Evolutionary conservation across 2,329 filamentous ascomycete genomes (phyloP).

Genomic region (Fusarium sp.): DNA sequence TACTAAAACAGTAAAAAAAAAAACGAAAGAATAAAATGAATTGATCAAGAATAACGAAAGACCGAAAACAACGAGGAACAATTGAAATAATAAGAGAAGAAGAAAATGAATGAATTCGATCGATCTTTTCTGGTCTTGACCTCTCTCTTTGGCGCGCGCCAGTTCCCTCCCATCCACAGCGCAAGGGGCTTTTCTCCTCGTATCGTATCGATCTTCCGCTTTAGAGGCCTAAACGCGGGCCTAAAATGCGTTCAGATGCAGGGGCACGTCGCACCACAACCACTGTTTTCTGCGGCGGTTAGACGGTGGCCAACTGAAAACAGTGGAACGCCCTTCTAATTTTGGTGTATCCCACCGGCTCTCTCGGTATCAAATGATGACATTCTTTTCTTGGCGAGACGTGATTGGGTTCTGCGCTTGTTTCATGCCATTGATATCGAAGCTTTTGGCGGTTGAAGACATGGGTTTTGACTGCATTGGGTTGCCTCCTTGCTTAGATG

Average conservation of each 20-base stretch:
- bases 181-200: constrained; percentile 1
- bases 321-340: constrained; percentile 27
- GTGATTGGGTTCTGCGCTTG: constrained; percentile 25
- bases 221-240: constrained; percentile 1
- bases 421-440: constrained; percentile 13
- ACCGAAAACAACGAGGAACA: constrained; percentile 5
- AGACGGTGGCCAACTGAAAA: neutral
- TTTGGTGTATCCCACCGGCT: constrained; percentile 24
- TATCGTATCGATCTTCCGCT: constrained; percentile 13
- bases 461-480: constrained; percentile 4
- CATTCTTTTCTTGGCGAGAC: constrained; percentile 16
- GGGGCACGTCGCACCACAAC: constrained; percentile 46
- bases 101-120: constrained; percentile 20
- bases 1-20: neutral
- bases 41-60: constrained; percentile 17
- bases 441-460: neutral
- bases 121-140: neutral
- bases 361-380: constrained; percentile 5
- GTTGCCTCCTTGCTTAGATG: constrained; percentile 18
- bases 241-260: constrained; percentile 18
- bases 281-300: constrained; percentile 18
- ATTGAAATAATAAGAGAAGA: constrained; percentile 18
- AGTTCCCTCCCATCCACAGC: constrained; percentile 13
- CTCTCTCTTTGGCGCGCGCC: constrained; percentile 34
- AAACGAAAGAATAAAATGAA: constrained; percentile 11